These are phyloP conservation scores for Fusarium redolens DNA, from an alignment of 2,329 filamentous ascomycete genomes.

Conservation along the genomic window DNA sequence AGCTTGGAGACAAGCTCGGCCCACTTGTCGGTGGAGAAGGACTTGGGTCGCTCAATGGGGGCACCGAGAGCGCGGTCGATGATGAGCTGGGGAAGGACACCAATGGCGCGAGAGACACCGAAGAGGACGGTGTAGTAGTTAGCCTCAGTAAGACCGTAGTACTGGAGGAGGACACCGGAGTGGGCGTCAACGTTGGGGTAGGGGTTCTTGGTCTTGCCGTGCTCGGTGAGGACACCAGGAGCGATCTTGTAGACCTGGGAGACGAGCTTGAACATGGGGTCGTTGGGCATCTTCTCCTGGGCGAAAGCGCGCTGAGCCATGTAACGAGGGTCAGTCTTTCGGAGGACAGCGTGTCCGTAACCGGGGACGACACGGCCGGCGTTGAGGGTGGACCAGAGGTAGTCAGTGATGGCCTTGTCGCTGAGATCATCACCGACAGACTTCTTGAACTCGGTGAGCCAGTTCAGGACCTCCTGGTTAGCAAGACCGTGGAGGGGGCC, in stretches of 20 bases:
- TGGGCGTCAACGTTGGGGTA: constrained; percentile 99
- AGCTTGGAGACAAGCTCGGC: constrained; percentile 93
- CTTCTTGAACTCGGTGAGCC: constrained; percentile 99
- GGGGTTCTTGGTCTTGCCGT: constrained; percentile 99
- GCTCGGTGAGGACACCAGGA: constrained; percentile 95
- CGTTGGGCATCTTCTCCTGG: constrained; percentile 89
- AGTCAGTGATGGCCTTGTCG: constrained; percentile 96
- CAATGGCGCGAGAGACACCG: constrained; percentile 96
- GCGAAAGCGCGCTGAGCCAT: constrained; percentile 98
- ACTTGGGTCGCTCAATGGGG: constrained; percentile 98
- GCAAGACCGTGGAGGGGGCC: constrained; percentile 98
- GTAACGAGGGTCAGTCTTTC: constrained; percentile 99
- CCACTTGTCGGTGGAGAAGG: constrained; percentile 97
- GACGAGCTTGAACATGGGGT: constrained; percentile 99
- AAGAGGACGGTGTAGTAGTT: constrained; percentile 99
- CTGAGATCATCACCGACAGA: constrained; percentile 91
- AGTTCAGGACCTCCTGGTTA: constrained; percentile 99
- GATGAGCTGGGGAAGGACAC: constrained; percentile 99
- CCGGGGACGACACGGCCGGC: constrained; percentile 94
- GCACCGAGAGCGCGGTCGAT: constrained; percentile 97
- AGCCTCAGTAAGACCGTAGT: constrained; percentile 98
- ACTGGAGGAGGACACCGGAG: constrained; percentile 98
- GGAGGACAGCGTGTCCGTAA: constrained; percentile 98
- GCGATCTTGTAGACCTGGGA: constrained; percentile 99
- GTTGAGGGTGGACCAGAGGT: constrained; percentile 98